These are phyloP conservation scores for Starmerella gropengiesseri DNA, from an alignment of 805 yeast genomes.

Conservation along the genomic window DNA sequence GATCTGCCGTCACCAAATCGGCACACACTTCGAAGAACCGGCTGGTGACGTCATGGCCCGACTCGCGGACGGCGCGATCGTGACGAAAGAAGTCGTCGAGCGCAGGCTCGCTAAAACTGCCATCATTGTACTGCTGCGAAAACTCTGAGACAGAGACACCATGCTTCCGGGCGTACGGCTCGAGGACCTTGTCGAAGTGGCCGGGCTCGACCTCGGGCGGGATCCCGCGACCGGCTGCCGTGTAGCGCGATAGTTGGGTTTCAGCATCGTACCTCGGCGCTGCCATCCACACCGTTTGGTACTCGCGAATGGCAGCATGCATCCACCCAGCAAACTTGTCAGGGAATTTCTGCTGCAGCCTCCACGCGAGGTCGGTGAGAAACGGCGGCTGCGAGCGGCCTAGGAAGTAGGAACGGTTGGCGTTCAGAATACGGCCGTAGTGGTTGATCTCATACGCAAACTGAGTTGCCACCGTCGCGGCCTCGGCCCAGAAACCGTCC, in stretches of 20 bases:
- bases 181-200: slow-evolving; percentile 65
- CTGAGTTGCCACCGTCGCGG: slow-evolving; percentile 84
- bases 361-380: slow-evolving; percentile 79
- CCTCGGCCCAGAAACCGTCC: slow-evolving; percentile 55
- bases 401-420: slow-evolving; percentile 82
- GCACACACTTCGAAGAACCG: slow-evolving; percentile 87
- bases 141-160: slow-evolving; percentile 49
- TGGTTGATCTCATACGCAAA: slow-evolving; percentile 80
- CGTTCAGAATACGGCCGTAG: slow-evolving; percentile 88
- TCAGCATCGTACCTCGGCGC: slow-evolving; percentile 59
- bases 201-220: slow-evolving; percentile 94
- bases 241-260: slow-evolving; percentile 79
- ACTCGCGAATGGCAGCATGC: slow-evolving; percentile 76
- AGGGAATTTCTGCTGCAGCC: slow-evolving; percentile 43
- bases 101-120: slow-evolving; percentile 59
- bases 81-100: slow-evolving; percentile 81
- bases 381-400: slow-evolving; percentile 96
- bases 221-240: slow-evolving; percentile 83
- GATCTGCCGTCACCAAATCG: slow-evolving; percentile 77
- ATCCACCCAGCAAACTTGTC: slow-evolving; percentile 54
- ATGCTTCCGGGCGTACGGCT: slow-evolving; percentile 58
- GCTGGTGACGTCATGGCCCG: slow-evolving; percentile 92
- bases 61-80: slow-evolving; percentile 90
- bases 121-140: slow-evolving; percentile 55
- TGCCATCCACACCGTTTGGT: slow-evolving; percentile 66